Percentiles rank a stretch among this genome's conserved stretches.
Evolutionary conservation across 1,139 yeast species (phyloP).

Genomic region (Pichia sp.): DNA sequence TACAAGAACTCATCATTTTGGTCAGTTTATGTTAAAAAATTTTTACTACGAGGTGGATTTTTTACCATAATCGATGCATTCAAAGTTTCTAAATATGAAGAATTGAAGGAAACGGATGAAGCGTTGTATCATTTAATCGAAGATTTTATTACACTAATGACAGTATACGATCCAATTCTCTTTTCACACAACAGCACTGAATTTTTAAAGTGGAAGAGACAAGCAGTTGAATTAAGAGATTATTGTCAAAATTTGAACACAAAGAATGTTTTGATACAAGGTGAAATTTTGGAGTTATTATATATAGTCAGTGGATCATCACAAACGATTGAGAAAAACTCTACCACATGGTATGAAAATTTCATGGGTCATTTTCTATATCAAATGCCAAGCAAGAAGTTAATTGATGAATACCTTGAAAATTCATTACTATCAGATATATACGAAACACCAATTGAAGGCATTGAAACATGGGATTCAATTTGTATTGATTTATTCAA

Average conservation of each 20-base stretch:
- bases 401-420: constrained; percentile 38
- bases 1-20: constrained; percentile 56
- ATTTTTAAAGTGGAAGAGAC: constrained; percentile 45
- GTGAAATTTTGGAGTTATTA: constrained; percentile 40
- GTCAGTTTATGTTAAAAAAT: constrained; percentile 50
- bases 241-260: constrained; percentile 26
- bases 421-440: constrained; percentile 15
- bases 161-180: constrained; percentile 36
- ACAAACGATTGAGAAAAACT: constrained; percentile 41
- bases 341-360: constrained; percentile 67
- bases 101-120: constrained; percentile 31
- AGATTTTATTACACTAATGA: constrained; percentile 40
- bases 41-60: constrained; percentile 58
- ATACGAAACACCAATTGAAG: constrained; percentile 17
- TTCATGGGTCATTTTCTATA: constrained; percentile 55
- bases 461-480: constrained; percentile 44
- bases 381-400: constrained; percentile 48
- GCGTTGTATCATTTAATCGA: constrained; percentile 35
- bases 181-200: constrained; percentile 35
- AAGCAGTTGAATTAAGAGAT: constrained; percentile 47
- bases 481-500: constrained; percentile 55
- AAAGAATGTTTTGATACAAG: constrained; percentile 28
- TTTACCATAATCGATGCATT: constrained; percentile 47
- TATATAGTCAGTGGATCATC: constrained; percentile 49
- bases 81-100: constrained; percentile 37